Conservation (phyloP, 345 rosid genomes). For the Luvunga scandens region DNA sequence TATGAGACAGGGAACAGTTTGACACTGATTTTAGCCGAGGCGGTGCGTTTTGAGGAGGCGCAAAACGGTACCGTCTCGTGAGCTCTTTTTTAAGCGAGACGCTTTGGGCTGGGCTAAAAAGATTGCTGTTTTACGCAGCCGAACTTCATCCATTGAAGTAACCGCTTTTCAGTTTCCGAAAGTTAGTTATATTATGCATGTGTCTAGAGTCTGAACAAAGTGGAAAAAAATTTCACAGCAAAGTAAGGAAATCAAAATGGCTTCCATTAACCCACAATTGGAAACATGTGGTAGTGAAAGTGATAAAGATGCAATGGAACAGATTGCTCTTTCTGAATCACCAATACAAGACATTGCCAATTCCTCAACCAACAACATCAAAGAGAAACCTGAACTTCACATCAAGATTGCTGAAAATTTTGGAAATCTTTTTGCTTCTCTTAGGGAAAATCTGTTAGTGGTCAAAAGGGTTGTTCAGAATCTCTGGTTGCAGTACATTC, state of each 20-base stretch:
- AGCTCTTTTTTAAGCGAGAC: background rate
- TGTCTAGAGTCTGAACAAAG: background rate
- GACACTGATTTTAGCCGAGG: background rate
- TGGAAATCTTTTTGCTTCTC: background rate
- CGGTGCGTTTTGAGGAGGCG: background rate
- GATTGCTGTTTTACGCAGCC: background rate
- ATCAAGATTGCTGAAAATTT: background rate
- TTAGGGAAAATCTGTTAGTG: background rate
- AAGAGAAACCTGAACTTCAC: background rate
- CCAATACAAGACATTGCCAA: background rate
- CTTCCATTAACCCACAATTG: background rate
- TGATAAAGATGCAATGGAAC: slow-evolving; percentile 11
- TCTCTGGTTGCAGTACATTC: slow-evolving; percentile 18
- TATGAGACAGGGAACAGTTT: background rate
- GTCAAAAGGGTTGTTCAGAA: slow-evolving; percentile 15
- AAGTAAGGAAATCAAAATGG: background rate
- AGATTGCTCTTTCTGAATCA: slow-evolving; percentile 16
- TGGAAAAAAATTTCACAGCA: background rate
- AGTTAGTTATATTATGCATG: background rate
- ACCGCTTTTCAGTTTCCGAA: slow-evolving; percentile 28
- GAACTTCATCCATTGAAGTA: background rate
- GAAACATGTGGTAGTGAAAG: background rate
- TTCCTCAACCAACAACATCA: background rate
- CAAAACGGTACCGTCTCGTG: background rate
- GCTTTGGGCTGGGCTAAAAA: background rate